Evolutionary conservation across 1,284 basidiomycete genomes (phyloP), one percentile per base, ranked within the genome.

Genomic region (Phellopilus nigrolimitatus): DNA sequence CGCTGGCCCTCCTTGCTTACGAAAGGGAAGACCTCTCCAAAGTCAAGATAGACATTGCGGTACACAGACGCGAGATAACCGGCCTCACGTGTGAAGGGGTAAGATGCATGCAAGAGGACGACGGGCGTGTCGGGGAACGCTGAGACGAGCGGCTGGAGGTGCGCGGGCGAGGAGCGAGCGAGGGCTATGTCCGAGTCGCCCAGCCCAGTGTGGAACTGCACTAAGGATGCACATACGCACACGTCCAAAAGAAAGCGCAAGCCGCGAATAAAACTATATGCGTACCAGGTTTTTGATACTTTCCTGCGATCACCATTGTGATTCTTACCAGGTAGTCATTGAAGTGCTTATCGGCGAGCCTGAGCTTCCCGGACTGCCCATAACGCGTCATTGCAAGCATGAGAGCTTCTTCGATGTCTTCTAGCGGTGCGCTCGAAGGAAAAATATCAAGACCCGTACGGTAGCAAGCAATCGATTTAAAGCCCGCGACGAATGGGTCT

Each of bases 161-260:
- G 72, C 5, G 84, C 70, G 0, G 88, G 85, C 1, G 81, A 82
- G 0, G 83, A 72, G 4, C 69, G 71, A 12, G 67, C 58, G 22
- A 88, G 68, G n/a, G 65, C 71, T 41, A 90, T 76, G 54, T 88
- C 84, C 52, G 74, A 79, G 61, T 90, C 87, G 4, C 87, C 88
- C 0, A 89, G 70, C 21, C 87, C 87, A 4, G 84, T 88, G 60
- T 89, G 87, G 64, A 90, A 90, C 67, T 89, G 87, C 7, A 89
- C 87, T 87, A 52, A 33, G 9, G 15, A n/a, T n/a, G 22, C 19
- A 44, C 22, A 45, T 9, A 22, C 9, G 38, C 53, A n/a, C n/a
- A n/a, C n/a, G n/a, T 7, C 3, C 10, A 17, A 25, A 4, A 15
- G 36, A 19, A 8, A 0, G 15, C 3, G 3, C n/a, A 7, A 6